phyloP scores from a whole-genome alignment of 495 filamentous ascomycete genomes.

The Tuber indicum region DNA sequence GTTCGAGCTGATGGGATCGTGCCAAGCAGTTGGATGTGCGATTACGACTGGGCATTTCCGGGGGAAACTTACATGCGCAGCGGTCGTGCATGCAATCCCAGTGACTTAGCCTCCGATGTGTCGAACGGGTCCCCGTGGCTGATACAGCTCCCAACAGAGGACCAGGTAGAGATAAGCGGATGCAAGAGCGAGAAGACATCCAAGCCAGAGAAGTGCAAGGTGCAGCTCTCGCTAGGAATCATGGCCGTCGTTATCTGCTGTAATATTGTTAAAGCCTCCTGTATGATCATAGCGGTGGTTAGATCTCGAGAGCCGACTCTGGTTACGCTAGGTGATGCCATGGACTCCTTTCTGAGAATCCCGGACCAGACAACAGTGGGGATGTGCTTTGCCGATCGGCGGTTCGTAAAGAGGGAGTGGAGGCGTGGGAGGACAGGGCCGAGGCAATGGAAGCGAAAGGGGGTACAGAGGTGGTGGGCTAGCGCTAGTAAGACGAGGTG shows the following conservation, averaged over 20 bases:
- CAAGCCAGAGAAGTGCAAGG: constrained; percentile 15
- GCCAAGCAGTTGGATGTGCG: constrained; percentile 4
- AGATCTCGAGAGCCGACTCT: constrained; percentile 15
- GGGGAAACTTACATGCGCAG: too few relatives aligned
- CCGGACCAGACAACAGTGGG: constrained; percentile 13
- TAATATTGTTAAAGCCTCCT: constrained; percentile 41
- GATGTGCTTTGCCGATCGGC: constrained; percentile 37
- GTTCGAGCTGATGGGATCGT: background rate
- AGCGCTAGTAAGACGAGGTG: background rate
- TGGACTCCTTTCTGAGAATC: constrained; percentile 6
- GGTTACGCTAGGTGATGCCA: constrained; percentile 11
- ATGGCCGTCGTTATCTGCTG: constrained; percentile 42
- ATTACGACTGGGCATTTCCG: too few relatives aligned
- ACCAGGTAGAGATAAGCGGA: background rate
- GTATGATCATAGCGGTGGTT: constrained; percentile 29
- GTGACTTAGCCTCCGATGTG: background rate
- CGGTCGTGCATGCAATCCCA: background rate
- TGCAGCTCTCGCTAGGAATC: constrained; percentile 43
- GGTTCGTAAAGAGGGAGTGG: constrained; percentile 16
- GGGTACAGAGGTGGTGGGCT: background rate
- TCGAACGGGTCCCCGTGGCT: too few relatives aligned
- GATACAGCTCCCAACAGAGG: background rate
- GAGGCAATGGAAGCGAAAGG: background rate
- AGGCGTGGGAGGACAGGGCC: background rate
- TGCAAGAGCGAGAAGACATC: constrained; percentile 6